Percentiles rank a stretch among this genome's conserved stretches.
These are phyloP conservation scores for Fraxinus dipetala DNA, from an alignment of 305 asterid genomes.

Conservation along the genomic window DNA sequence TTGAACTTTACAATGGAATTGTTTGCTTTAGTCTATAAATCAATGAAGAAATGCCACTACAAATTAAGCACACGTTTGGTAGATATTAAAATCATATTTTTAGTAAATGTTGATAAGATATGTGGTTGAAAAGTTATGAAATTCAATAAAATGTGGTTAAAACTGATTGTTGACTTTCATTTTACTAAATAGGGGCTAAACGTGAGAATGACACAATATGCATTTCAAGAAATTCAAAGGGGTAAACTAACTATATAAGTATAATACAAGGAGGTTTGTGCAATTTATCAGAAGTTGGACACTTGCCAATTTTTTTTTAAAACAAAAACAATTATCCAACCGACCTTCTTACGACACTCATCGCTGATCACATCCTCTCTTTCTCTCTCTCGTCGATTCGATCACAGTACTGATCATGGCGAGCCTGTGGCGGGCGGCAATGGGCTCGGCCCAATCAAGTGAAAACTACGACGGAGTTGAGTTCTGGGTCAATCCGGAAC, in stretches of 20 bases:
- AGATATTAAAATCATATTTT: too few relatives aligned
- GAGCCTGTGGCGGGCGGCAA: slow-evolving; percentile 47
- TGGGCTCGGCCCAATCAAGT: slow-evolving; percentile 32
- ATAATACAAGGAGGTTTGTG: not conserved
- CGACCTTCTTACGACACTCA: not conserved
- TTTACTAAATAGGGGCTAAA: too few relatives aligned
- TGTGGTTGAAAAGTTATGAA: too few relatives aligned
- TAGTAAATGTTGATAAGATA: too few relatives aligned
- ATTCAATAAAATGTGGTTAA: too few relatives aligned
- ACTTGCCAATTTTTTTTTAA: not conserved
- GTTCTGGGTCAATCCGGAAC: slow-evolving; percentile 47
- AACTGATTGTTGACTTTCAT: too few relatives aligned
- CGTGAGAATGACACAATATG: not conserved
- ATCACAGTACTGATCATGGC: slow-evolving; percentile 24
- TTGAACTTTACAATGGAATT: not conserved
- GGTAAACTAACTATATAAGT: not conserved
- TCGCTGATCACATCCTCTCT: not conserved
- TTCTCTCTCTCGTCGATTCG: not conserved
- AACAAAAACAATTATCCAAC: not conserved
- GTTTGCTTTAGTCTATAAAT: not conserved
- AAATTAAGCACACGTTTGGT: too few relatives aligned
- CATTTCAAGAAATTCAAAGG: not conserved
- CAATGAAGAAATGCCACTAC: not conserved
- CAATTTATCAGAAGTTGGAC: not conserved
- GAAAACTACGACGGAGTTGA: slow-evolving; percentile 40